Evolutionary conservation across 163 green algal genomes (phyloP), one percentile per base, ranked within the genome.

Genomic region (Chlorella variabilis): DNA sequence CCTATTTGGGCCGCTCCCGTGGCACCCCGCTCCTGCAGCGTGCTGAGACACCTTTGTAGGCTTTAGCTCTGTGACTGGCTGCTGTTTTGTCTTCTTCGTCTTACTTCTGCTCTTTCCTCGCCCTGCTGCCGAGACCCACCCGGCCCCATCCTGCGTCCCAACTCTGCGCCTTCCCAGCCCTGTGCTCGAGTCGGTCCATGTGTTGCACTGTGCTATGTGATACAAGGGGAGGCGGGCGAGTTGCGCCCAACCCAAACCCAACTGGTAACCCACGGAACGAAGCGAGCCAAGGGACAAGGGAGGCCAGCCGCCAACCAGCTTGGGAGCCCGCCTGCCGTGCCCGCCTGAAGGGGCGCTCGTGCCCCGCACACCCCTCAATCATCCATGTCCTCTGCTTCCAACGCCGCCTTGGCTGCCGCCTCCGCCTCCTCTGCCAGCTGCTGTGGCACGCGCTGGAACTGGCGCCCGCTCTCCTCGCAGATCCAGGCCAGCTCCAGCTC

Each of bases 401-500:
- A 34, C 4, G 92, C 92, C 20, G 90, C 94, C 90, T 98, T 98
- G 25, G 96, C 96, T 48, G 76, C 71, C 31, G 73, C 56, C 48
- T 96, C 91, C 29, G 95, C 94, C 67, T 96, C 91, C n/a, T 83
- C 88, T 23, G 92, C 75, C 34, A 98, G 71, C 2, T 96, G 93
- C 21, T 87, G 71, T 39, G 94, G 87, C 71, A 98, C 95, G 49
- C 90, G 80, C 70, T 92, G 74, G 84, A 98, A 96, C 85, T 94
- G 70, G 4, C 85, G 84, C 51, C 85, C 81, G 63, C 79, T 95
- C 75, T 98, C 97, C 9, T 98, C 96, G 83, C 91, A 98, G 21
- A 99, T 89, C 97, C 97, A 99, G 63, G 90, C 93, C 82, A 99
- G 87, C 88, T 99, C 96, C 71, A 99, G 77, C 90, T 99, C 97